Base-by-base conservation (phyloP, 2,329 filamentous ascomycete species). In the Aspergillus ustus region DNA sequence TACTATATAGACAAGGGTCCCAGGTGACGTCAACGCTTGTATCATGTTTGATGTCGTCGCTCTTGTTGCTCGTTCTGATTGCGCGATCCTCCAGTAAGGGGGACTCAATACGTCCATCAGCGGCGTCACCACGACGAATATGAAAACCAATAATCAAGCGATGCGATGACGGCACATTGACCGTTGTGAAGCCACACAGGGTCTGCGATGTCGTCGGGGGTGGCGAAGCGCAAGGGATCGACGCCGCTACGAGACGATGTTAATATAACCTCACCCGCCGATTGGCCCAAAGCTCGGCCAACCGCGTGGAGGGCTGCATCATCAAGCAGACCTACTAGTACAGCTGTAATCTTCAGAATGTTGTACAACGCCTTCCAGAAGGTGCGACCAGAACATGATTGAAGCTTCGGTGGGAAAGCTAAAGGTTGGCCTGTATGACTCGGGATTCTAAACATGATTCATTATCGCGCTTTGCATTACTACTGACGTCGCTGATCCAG, bases 191-290 rank as follows among this genome's bases (percentile, higher is more conserved):
- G 29, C 31, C 50, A 52, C 28, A 9, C 28, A 37, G 50, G 15
- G 29, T 52, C 29, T 19, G 17, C 13, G 17, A 52, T 22, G 31
- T 31, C 50, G n/a, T 13, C 11, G 29, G 31, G 31, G 55, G 55
- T 57, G 55, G 55, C 55, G 45, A 57, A 57, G 6, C 19, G 46
- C 13, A 51, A 57, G 17, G 17, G 55, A 57, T 57, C 46, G 46
- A 50, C 55, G 20, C 28, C 22, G 22, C 11, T 48, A 43, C 9
- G 6, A 22, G 19, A 19, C 31, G 2, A 15, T 31, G n/a, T 20
- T 57, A 50, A 57, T 57, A 49, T 49, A 29, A 15, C n/a, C 31
- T n/a, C 34, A 7, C 15, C 7, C n/a, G 22, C 9, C 34, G 7
- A 57, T 57, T 57, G 55, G 55, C 17, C 17, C 34, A 5, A 9